A percentile compares a stretch with the other conserved stretches of the same genome.
phyloP scores from a whole-genome alignment of 352 stramenopile genomes.

The Phytopythium aichiense region DNA sequence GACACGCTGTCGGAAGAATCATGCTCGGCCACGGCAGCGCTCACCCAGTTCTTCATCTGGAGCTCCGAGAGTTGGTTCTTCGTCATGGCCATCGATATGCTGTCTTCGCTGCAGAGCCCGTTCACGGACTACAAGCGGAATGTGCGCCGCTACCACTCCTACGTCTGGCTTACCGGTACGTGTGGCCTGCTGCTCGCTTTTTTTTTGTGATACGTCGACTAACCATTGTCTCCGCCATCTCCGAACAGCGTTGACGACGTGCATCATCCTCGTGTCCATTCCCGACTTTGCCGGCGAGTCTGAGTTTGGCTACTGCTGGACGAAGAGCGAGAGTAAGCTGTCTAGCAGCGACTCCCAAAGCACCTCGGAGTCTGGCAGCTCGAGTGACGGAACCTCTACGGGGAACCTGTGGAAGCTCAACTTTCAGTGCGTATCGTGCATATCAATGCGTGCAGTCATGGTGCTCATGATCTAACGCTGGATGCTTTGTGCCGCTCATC shows the following conservation, averaged over 20 bases:
- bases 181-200: background rate
- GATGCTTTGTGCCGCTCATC: background rate
- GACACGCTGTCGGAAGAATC: constrained; percentile 32
- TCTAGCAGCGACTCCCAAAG: background rate
- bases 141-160: constrained; percentile 76
- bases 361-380: constrained; percentile 1
- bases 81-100: constrained; percentile 87
- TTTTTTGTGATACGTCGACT: background rate
- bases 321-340: constrained; percentile 62
- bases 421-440: constrained; percentile 50
- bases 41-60: constrained; percentile 88
- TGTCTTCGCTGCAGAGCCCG: constrained; percentile 79
- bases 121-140: constrained; percentile 89
- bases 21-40: constrained; percentile 59
- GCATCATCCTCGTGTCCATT: constrained; percentile 68
- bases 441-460: background rate
- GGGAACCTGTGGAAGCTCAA: constrained; percentile 83
- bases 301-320: constrained; percentile 86
- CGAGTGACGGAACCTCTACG: constrained; percentile 17
- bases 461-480: constrained; percentile 2
- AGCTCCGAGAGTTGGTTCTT: constrained; percentile 88
- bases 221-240: constrained; percentile 2
- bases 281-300: constrained; percentile 65
- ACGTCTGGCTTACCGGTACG: constrained; percentile 75
- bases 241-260: constrained; percentile 48